Evolutionary conservation across 1,284 basidiomycete genomes (phyloP), one percentile per base, ranked within the genome.

Genomic region (Gastroboletus turbinatus): DNA sequence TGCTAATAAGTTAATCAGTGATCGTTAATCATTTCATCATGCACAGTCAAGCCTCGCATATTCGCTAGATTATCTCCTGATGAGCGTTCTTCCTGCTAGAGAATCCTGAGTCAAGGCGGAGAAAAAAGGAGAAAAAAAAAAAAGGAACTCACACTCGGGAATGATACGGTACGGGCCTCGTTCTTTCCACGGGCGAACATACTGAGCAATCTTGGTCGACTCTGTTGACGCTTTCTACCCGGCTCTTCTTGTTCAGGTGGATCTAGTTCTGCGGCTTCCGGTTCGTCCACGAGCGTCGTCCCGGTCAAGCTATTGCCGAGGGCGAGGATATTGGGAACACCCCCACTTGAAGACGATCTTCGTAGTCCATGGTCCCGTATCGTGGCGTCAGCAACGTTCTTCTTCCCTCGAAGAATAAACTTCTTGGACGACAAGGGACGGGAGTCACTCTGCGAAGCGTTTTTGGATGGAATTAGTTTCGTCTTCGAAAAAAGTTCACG

Each of bases 401-500:
- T 60, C 50, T 60, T 72, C 21, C 56, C 58, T 44, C 70, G 65
- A 36, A 66, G 49, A 23, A 40, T 48, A 40, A 60, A 38, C 42
- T 55, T 73, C 55, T 70, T 72, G 35, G 66, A 53, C 11, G 61
- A n/a, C n/a, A n/a, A 49, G 4, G 55, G 39, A 17, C 62, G 65
- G 25, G 66, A 46, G 43, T 78, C 75, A n/a, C 67, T 63, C 17
- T 73, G 73, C 21, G 59, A 32, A 43, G 67, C 61, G n/a, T 73
- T 75, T 62, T 75, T 79, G 46, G 80, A 78, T 19, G 78, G 73
- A 51, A 83, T 84, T 75, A 83, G 82, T 66, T 87, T 90, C 11
- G 87, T 90, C 70, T 90, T 90, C 23, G 85, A 81, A 53, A 90
- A 79, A 19, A 89, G 76, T 72, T 88, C 85, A 61, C 88, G 82